Base-by-base conservation (phyloP, 2,329 filamentous ascomycete species). In the Colletotrichum sp. region DNA sequence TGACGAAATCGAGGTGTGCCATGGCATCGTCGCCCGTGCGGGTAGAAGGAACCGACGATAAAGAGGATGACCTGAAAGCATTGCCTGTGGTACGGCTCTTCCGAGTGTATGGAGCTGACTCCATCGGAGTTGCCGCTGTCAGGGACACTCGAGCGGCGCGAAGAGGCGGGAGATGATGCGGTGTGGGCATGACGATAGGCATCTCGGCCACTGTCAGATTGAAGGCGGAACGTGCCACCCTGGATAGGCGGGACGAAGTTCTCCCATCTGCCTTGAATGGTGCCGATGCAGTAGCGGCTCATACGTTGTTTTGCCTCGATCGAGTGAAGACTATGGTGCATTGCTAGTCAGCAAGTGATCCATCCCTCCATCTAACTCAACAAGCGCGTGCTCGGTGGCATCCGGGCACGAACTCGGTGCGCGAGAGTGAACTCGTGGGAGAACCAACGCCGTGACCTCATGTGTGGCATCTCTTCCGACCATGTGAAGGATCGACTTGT, bases 211-310 rank as follows among this genome's bases (percentile, higher is more conserved):
- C 26, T 15, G 10, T 67, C 39, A 10, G 65, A 39, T 4, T 34
- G 10, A 1, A 86, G 85, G 78, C 93, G 90, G 84, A 96, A 98
- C 74, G 89, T 89, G 57, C 96, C 96, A 72, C 96, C 96, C 84
- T 98, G 96, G 67, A 99, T 96, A 1, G 97, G 96, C 6, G 97
- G 96, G 8, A 95, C 81, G 82, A 98, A 98, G 84, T 98, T 98
- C 77, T 88, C 87, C 97, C 97, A 99, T 77, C 87, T 88, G 32
- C 95, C 95, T 81, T 97, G 90, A 74, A 98, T 92, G 77, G 90
- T 91, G 60, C 96, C 96, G 34, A 36, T 16, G 15, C 34, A 13
- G 34, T 36, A 16, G 34, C 34, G 13, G 6, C 6, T 36, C 34
- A 16, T 36, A 8, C 6, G 13, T 16, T 36, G 13, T 4, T 2